Conservation (phyloP, 768 basidiomycete genomes). For the Hydnomerulius pinastri region DNA sequence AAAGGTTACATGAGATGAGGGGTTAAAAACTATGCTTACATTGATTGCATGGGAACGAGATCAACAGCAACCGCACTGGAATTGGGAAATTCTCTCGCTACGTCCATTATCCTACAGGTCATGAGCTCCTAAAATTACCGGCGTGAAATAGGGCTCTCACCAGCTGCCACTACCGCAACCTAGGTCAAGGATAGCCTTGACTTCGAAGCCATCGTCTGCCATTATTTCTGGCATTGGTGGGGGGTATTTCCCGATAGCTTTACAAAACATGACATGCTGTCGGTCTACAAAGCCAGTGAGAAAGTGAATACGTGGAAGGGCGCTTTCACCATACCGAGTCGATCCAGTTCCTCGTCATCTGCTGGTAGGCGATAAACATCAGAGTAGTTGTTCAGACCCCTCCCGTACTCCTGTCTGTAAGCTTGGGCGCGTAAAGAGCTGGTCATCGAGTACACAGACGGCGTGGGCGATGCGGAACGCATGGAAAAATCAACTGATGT, state of each 20-base stretch:
- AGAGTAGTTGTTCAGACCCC: slow-evolving; percentile 74
- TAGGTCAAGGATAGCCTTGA: slow-evolving; percentile 68
- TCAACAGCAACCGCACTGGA: slow-evolving; percentile 74
- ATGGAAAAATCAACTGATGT: slow-evolving; percentile 63
- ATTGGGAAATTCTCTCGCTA: slow-evolving; percentile 71
- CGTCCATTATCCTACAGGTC: slow-evolving; percentile 66
- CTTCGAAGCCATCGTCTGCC: slow-evolving; percentile 57
- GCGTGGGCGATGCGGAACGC: slow-evolving; percentile 65
- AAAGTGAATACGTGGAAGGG: slow-evolving; percentile 4
- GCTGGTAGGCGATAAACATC: slow-evolving; percentile 79
- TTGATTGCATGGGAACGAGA: slow-evolving; percentile 75
- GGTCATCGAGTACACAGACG: slow-evolving; percentile 70
- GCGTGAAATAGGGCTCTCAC: slow-evolving; percentile 38
- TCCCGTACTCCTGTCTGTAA: slow-evolving; percentile 66
- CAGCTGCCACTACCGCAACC: slow-evolving; percentile 82
- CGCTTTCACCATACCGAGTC: slow-evolving; percentile 52
- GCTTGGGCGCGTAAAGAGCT: slow-evolving; percentile 60
- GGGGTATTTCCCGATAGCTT: slow-evolving; percentile 68
- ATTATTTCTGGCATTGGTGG: slow-evolving; percentile 58
- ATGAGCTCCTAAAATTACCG: slow-evolving; percentile 8
- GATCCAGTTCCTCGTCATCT: slow-evolving; percentile 73
- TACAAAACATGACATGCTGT: slow-evolving; percentile 66
- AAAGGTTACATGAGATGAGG: slow-evolving; percentile 14
- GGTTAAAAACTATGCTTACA: slow-evolving; percentile 43
- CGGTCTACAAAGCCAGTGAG: slow-evolving; percentile 46